Percentiles rank a stretch among this genome's conserved stretches.
These are phyloP conservation scores for Nakazawaea laoshanensis DNA, from an alignment of 805 yeast genomes.

Conservation along the genomic window DNA sequence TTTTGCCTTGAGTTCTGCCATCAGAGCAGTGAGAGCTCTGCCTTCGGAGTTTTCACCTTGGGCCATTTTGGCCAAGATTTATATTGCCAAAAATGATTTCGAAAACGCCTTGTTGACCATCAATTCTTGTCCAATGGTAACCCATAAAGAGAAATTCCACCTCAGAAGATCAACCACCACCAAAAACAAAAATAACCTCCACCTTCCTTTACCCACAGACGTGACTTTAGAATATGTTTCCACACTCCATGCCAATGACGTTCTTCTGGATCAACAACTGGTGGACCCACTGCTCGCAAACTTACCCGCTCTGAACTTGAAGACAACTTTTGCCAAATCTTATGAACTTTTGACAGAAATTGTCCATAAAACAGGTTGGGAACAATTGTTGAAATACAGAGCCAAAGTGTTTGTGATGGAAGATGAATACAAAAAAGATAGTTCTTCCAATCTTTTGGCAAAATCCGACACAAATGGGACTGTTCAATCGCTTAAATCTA, in stretches of 20 bases:
- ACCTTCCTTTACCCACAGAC: conserved; percentile 70
- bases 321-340: conserved; percentile 45
- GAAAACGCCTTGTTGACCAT: conserved; percentile 66
- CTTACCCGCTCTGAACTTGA: conserved; percentile 63
- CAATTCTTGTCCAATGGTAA: conserved; percentile 78
- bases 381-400: conserved; percentile 46
- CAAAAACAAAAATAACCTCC: conserved; percentile 40
- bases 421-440: conserved; percentile 42
- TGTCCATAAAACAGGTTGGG: conserved; percentile 70
- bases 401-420: conserved; percentile 64
- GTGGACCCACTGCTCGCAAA: conserved; percentile 54
- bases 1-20: conserved; percentile 50
- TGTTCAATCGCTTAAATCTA: conserved; percentile 10
- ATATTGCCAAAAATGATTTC: conserved; percentile 54
- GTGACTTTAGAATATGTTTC: conserved; percentile 65
- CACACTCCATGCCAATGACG: conserved; percentile 54
- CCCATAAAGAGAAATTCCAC: conserved; percentile 57
- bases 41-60: conserved; percentile 76
- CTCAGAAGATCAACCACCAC: conserved; percentile 54
- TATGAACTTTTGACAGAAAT: conserved; percentile 58
- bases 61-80: conserved; percentile 57
- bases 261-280: conserved; percentile 55
- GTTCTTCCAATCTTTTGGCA: conserved; percentile 2
- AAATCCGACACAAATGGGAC: conserved; percentile 10
- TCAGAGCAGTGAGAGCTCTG: conserved; percentile 57